phyloP scores from a whole-genome alignment of 2,329 filamentous ascomycete species.

The Penicillium sp. region DNA sequence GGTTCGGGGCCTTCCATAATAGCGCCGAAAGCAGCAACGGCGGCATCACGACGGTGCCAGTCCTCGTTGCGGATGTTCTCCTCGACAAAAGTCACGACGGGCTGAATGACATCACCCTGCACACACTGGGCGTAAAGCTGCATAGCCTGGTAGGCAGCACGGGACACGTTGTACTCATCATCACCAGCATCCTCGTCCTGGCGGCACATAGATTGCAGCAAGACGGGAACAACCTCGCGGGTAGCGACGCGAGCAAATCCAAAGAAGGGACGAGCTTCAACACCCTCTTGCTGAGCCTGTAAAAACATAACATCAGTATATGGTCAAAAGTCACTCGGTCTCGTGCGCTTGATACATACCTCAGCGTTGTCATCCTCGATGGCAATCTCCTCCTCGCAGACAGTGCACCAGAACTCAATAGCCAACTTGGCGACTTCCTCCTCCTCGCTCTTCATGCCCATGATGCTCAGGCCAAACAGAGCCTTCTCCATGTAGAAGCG shows the following conservation, averaged over 20 bases:
- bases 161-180: conserved; percentile 95
- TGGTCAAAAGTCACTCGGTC: background rate
- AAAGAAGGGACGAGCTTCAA: conserved; percentile 87
- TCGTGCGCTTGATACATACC: conserved; percentile 46
- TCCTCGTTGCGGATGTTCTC: conserved; percentile 83
- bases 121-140: conserved; percentile 95
- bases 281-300: conserved; percentile 64
- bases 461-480: conserved; percentile 91
- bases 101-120: conserved; percentile 75
- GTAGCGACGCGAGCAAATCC: conserved; percentile 94
- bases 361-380: conserved; percentile 96
- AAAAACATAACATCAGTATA: conserved; percentile 21
- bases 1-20: conserved; percentile 99
- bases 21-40: conserved; percentile 93
- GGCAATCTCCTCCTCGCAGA: conserved; percentile 96
- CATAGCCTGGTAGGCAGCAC: conserved; percentile 93
- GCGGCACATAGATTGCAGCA: conserved; percentile 85
- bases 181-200: conserved; percentile 96
- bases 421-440: conserved; percentile 98
- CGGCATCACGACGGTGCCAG: conserved; percentile 93
- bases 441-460: conserved; percentile 97
- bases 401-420: conserved; percentile 99
- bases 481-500: conserved; percentile 99
- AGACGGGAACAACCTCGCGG: conserved; percentile 87
- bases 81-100: conserved; percentile 89